Percentiles rank a stretch among this genome's conserved stretches.
phyloP scores from a whole-genome alignment of 192 early-diverging fungal species.

The Backusella morwellensis region DNA sequence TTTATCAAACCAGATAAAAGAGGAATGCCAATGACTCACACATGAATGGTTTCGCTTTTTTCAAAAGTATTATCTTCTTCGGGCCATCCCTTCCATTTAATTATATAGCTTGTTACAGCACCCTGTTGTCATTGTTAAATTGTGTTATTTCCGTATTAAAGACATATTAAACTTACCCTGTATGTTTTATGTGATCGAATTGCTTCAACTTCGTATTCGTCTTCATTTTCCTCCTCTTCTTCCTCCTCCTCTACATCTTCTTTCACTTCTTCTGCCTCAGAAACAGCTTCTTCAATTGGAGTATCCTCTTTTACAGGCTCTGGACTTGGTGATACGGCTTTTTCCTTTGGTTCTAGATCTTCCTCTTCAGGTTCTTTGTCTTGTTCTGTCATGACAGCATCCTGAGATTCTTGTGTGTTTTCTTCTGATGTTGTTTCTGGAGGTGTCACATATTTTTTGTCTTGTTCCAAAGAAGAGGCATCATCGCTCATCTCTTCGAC shows the following conservation, averaged over 20 bases:
- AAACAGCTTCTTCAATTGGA: background rate
- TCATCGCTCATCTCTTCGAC: background rate
- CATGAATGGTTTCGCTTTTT: background rate
- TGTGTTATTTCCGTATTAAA: background rate
- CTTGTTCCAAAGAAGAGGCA: background rate
- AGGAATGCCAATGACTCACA: background rate
- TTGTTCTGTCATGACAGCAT: background rate
- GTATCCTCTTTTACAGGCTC: background rate
- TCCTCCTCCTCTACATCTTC: background rate
- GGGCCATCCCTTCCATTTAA: constrained; percentile 13
- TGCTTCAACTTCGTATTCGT: constrained; percentile 9
- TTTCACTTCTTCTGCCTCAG: background rate
- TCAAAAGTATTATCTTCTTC: constrained; percentile 2
- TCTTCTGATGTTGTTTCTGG: background rate
- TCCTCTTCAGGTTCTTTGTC: background rate
- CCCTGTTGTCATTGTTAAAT: background rate
- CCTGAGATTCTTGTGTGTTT: background rate
- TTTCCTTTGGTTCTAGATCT: background rate
- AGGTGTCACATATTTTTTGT: background rate
- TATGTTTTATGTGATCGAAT: background rate
- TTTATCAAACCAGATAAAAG: background rate
- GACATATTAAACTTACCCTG: background rate
- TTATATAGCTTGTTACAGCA: background rate
- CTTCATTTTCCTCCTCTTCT: background rate
- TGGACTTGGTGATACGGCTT: background rate